Conservation (phyloP, 352 stramenopile genomes). For the Blastocystis sp. region DNA sequence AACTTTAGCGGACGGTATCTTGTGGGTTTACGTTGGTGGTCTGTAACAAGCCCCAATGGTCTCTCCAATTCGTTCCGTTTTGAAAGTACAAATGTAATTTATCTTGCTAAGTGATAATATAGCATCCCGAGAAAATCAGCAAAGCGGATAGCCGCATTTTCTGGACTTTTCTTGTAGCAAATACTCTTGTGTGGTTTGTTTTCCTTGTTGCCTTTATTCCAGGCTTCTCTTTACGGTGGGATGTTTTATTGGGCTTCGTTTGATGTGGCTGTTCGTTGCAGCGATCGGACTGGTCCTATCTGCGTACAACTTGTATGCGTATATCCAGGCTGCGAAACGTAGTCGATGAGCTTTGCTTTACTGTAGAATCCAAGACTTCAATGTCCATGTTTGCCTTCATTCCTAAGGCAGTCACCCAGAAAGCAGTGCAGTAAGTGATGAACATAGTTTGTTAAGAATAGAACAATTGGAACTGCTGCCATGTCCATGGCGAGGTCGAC, state of each 20-base stretch:
- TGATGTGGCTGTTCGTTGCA: not conserved
- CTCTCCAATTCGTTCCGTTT: conserved; percentile 20
- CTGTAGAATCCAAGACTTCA: conserved; percentile 13
- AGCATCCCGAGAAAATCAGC: conserved; percentile 5
- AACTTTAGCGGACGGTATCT: conserved; percentile 45
- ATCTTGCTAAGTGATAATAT: not conserved
- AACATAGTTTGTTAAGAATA: not conserved
- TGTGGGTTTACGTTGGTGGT: conserved; percentile 43
- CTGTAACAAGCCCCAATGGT: not conserved
- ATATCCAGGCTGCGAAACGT: conserved; percentile 4
- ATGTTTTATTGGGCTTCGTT: not conserved
- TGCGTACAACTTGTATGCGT: conserved; percentile 34
- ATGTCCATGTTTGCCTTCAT: conserved; percentile 45
- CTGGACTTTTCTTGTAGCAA: conserved; percentile 3
- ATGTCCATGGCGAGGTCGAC: not conserved
- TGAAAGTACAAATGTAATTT: conserved; percentile 43
- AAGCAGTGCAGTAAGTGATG: not conserved
- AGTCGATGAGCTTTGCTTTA: not conserved
- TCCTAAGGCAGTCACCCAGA: conserved; percentile 33
- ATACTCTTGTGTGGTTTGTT: not conserved
- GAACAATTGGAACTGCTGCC: not conserved
- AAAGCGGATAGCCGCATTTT: conserved; percentile 52
- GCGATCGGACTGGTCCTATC: not conserved
- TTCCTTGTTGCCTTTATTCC: not conserved
- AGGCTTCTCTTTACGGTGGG: not conserved